phyloP scores from a whole-genome alignment of 1,284 basidiomycete genomes.

The Cutaneotrichosporon sp. region DNA sequence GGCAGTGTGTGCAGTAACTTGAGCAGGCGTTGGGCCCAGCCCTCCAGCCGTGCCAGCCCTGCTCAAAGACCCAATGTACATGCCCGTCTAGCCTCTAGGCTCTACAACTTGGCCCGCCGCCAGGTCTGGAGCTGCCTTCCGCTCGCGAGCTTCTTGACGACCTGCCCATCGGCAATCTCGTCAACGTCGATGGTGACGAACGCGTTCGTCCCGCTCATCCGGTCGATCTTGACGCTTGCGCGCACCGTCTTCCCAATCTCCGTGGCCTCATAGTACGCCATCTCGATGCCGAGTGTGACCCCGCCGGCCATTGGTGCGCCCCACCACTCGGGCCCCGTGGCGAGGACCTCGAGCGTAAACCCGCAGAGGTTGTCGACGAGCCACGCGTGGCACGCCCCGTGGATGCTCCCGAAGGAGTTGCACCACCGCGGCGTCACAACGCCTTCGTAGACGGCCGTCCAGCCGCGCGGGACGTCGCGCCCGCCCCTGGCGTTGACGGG shows the following conservation, averaged over 20 bases:
- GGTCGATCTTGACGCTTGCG: conserved; percentile 18
- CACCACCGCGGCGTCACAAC: conserved; percentile 31
- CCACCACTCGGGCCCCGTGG: conserved; percentile 30
- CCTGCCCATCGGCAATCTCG: not conserved
- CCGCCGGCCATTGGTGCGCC: conserved; percentile 36
- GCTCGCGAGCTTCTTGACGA: conserved; percentile 13
- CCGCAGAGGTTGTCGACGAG: conserved; percentile 33
- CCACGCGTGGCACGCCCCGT: conserved; percentile 44
- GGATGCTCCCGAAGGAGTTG: conserved; percentile 35
- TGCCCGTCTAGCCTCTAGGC: too few relatives aligned
- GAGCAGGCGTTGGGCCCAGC: too few relatives aligned
- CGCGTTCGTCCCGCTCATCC: conserved; percentile 14
- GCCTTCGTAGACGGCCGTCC: conserved; percentile 10
- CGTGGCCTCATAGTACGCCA: conserved; percentile 32
- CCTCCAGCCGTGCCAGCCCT: too few relatives aligned
- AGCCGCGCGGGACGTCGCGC: conserved; percentile 11
- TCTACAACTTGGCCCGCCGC: conserved; percentile 18
- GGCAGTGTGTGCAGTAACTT: not conserved
- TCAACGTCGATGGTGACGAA: not conserved
- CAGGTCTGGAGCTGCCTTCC: conserved; percentile 38
- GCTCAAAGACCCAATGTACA: not conserved
- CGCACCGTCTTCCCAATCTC: conserved; percentile 10
- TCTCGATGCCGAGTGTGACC: conserved; percentile 33
- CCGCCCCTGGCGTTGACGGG: conserved; percentile 17
- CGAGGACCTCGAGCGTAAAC: not conserved